phyloP scores from a whole-genome alignment of 306 rosid species.

The Vicia sativa region DNA sequence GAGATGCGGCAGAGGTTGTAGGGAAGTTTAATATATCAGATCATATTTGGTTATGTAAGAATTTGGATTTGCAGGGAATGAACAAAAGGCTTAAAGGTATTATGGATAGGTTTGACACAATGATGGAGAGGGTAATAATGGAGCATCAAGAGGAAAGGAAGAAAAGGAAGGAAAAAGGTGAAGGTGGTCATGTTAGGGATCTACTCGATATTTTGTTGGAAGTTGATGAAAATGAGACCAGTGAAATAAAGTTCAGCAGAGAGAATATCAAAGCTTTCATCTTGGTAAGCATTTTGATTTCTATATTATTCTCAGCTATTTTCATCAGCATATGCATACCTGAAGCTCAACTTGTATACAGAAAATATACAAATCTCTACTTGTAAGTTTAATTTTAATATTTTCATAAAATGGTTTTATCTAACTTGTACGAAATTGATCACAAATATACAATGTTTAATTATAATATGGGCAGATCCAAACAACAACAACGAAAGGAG shows the following conservation, averaged over 20 bases:
- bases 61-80: background rate
- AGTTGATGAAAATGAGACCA: slow-evolving; percentile 14
- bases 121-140: background rate
- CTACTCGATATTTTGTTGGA: background rate
- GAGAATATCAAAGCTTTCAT: background rate
- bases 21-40: background rate
- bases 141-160: background rate
- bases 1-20: background rate
- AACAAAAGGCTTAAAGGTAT: background rate
- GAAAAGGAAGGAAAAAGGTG: background rate
- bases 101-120: background rate
- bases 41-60: background rate
- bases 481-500: no score
- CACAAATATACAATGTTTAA: no score
- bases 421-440: no score
- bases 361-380: no score
- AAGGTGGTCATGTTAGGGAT: background rate
- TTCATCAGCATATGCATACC: no score
- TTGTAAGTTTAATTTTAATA: no score
- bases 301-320: no score
- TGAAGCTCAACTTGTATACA: no score
- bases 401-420: no score
- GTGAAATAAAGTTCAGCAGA: slow-evolving; percentile 38
- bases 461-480: no score
- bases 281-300: background rate